Evolutionary conservation across 225 moss, liverwort and hornwort species (phyloP).

Genomic region (Bryum argenteum): DNA sequence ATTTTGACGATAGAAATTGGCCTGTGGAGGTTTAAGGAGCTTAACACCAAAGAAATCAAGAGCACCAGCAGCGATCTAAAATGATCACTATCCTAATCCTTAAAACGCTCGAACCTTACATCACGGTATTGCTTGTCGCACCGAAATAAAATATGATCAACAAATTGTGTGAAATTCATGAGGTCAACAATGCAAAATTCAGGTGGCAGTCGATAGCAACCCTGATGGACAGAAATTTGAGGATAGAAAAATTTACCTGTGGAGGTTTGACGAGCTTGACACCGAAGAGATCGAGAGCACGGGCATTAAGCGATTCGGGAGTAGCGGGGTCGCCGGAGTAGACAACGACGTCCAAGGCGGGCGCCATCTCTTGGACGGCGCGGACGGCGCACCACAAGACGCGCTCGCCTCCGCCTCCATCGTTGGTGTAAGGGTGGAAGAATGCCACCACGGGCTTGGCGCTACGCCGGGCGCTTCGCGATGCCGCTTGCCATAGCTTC

Average conservation of each 20-base stretch:
- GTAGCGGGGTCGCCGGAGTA: constrained; percentile 89
- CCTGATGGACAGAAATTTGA: constrained; percentile 11
- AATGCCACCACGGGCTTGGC: constrained; percentile 71
- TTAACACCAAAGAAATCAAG: constrained; percentile 15
- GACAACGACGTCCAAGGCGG: constrained; percentile 57
- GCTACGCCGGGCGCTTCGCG: constrained; percentile 13
- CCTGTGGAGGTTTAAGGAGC: no score
- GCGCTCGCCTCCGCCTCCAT: constrained; percentile 97
- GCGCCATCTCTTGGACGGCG: constrained; percentile 71
- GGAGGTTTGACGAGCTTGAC: constrained; percentile 61
- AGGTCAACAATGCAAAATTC: background rate
- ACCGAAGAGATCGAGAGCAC: constrained; percentile 80
- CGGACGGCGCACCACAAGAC: constrained; percentile 93
- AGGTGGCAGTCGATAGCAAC: background rate
- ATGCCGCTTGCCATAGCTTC: constrained; percentile 16
- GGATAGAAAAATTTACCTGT: constrained; percentile 28
- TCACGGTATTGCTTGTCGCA: no score
- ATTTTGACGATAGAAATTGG: no score
- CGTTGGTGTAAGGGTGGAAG: constrained; percentile 94
- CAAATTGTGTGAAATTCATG: background rate
- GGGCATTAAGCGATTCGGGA: constrained; percentile 65
- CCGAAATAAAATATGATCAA: no score
- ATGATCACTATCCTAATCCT: no score
- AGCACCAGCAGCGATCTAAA: constrained; percentile 60
- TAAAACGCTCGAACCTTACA: no score